A percentile compares a stretch with the other conserved stretches of the same genome.
phyloP scores from a whole-genome alignment of 1,139 yeast species.

The Diutina mesorugosa region DNA sequence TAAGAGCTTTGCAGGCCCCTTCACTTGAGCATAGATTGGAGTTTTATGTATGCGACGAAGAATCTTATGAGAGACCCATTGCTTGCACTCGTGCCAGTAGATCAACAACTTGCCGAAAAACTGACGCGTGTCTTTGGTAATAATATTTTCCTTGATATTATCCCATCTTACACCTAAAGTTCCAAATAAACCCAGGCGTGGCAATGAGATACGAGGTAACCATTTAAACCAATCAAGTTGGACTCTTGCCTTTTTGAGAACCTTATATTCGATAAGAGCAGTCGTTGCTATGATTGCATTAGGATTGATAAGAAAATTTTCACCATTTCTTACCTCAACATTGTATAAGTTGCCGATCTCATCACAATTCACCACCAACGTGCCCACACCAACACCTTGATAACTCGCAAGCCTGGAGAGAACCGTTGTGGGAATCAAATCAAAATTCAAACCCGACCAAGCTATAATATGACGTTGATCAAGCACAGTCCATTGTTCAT shows the following conservation, averaged over 20 bases:
- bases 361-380: neutral
- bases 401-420: neutral
- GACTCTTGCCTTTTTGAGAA: neutral
- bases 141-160: neutral
- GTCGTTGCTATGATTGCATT: slow-evolving; percentile 1
- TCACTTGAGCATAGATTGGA: neutral
- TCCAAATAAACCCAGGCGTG: neutral
- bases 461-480: neutral
- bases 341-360: neutral
- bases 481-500: neutral
- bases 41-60: neutral
- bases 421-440: neutral
- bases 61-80: neutral
- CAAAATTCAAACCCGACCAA: neutral
- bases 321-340: neutral
- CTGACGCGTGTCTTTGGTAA: neutral
- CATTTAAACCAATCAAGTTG: neutral
- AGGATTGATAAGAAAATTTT: neutral
- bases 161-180: neutral
- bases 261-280: neutral
- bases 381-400: neutral
- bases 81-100: neutral
- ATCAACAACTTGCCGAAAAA: neutral
- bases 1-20: neutral
- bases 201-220: neutral